Conservation (phyloP, 352 stramenopile genomes). For the Hyaloperonospora brassicae region DNA sequence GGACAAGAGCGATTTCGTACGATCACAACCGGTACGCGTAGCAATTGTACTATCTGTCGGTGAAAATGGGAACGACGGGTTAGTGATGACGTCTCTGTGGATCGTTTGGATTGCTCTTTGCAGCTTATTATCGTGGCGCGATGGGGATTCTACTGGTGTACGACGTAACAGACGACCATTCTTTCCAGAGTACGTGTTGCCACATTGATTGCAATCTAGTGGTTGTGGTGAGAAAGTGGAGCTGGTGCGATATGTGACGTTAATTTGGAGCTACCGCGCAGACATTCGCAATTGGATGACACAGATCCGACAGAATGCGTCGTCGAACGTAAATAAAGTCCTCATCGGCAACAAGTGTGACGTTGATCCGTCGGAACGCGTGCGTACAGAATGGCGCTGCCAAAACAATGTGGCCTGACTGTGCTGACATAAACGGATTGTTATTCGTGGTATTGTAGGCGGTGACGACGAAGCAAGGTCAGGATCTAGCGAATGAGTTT, state of each 20-base stretch:
- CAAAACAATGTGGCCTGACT: not conserved
- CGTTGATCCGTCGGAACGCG: slow-evolving; percentile 91
- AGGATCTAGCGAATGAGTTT: slow-evolving; percentile 89
- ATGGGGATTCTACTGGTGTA: slow-evolving; percentile 91
- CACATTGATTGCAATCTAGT: not conserved
- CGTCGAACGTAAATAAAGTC: slow-evolving; percentile 99
- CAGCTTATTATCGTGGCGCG: slow-evolving; percentile 88
- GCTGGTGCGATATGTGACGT: not conserved
- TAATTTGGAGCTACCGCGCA: slow-evolving; percentile 13
- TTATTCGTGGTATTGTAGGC: slow-evolving; percentile 31
- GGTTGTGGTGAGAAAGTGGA: not conserved
- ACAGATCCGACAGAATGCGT: slow-evolving; percentile 94
- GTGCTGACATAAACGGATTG: slow-evolving; percentile 1
- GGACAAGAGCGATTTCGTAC: slow-evolving; percentile 85
- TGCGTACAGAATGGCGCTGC: slow-evolving; percentile 26
- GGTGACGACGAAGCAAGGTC: slow-evolving; percentile 89
- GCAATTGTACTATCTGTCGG: not conserved
- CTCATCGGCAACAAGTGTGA: slow-evolving; percentile 99
- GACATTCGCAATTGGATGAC: slow-evolving; percentile 89
- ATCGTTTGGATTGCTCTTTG: not conserved
- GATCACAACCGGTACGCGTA: slow-evolving; percentile 64
- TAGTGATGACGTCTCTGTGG: not conserved
- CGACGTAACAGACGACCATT: slow-evolving; percentile 89
- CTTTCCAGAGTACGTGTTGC: slow-evolving; percentile 80
- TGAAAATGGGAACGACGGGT: not conserved